phyloP scores from a whole-genome alignment of 164 flowering plant species.

The Echeveria elegans region DNA sequence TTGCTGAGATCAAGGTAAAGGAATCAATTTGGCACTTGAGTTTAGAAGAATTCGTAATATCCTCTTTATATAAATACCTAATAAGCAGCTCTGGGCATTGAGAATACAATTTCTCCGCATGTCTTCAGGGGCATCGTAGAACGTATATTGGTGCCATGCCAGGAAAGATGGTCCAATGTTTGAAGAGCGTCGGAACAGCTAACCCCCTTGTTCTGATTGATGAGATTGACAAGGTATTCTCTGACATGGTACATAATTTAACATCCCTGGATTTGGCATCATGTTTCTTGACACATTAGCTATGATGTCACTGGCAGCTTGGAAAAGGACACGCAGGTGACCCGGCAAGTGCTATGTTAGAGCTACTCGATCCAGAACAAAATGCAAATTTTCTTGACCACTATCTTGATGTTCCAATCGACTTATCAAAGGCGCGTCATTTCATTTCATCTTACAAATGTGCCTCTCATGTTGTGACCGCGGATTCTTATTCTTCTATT shows the following conservation, averaged over 20 bases:
- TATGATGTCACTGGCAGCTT: slow-evolving; percentile 36
- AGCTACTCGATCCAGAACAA: slow-evolving; percentile 98
- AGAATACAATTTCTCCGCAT: slow-evolving; percentile 4
- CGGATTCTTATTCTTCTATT: not conserved
- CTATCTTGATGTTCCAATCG: slow-evolving; percentile 96
- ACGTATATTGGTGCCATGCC: slow-evolving; percentile 99
- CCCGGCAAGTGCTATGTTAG: slow-evolving; percentile 96
- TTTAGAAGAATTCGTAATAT: not conserved
- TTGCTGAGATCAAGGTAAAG: slow-evolving; percentile 91
- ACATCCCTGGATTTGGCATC: not conserved
- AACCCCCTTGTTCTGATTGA: slow-evolving; percentile 95
- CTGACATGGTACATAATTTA: not conserved
- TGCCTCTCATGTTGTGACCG: not conserved
- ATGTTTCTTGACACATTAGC: not conserved
- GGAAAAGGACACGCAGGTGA: slow-evolving; percentile 99
- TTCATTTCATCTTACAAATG: not conserved
- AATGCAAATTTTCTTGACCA: slow-evolving; percentile 95
- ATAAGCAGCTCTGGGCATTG: not conserved
- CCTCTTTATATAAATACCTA: not conserved
- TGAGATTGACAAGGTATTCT: slow-evolving; percentile 88
- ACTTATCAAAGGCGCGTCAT: slow-evolving; percentile 75
- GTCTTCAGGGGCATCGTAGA: slow-evolving; percentile 82
- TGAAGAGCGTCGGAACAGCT: slow-evolving; percentile 87
- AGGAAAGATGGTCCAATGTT: slow-evolving; percentile 97
- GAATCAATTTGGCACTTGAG: not conserved